phyloP scores from a whole-genome alignment of 73 alveolate genomes.

The Paramecium sexaurelia region DNA sequence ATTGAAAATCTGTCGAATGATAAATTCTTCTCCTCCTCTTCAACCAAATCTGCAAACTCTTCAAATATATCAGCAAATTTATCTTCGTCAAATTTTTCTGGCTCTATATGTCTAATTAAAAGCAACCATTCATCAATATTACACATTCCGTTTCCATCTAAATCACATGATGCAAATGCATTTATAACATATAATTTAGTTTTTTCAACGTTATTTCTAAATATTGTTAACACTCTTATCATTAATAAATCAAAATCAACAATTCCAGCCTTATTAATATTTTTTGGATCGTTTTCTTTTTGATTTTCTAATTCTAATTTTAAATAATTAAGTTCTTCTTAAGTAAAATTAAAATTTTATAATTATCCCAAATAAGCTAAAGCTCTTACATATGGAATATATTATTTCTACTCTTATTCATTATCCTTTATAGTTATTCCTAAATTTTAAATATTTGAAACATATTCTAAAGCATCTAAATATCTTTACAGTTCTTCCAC shows the following conservation, averaged over 20 bases:
- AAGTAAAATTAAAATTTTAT: not conserved
- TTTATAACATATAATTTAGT: conserved; percentile 61
- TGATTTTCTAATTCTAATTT: conserved; percentile 48
- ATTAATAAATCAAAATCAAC: conserved; percentile 60
- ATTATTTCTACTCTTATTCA: conserved; percentile 45
- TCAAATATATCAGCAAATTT: conserved; percentile 50
- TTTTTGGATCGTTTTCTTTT: conserved; percentile 56
- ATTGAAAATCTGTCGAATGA: conserved; percentile 65
- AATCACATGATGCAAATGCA: conserved; percentile 67
- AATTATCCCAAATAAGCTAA: conserved; percentile 38
- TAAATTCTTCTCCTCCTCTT: conserved; percentile 60
- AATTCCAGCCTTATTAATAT: conserved; percentile 53
- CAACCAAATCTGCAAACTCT: conserved; percentile 61
- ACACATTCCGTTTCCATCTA: conserved; percentile 66
- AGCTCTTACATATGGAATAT: conserved; percentile 57
- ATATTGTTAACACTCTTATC: conserved; percentile 30
- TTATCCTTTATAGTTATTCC: conserved; percentile 46
- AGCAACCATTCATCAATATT: conserved; percentile 64
- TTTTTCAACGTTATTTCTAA: conserved; percentile 46
- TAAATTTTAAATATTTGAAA: not conserved
- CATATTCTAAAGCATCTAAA: conserved; percentile 57
- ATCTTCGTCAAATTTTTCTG: conserved; percentile 65
- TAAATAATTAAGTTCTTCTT: conserved; percentile 42
- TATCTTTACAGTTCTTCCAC: conserved; percentile 51
- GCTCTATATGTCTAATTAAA: conserved; percentile 56